These are phyloP conservation scores for Garcia nutans DNA, from an alignment of 345 rosid genomes.

Conservation along the genomic window DNA sequence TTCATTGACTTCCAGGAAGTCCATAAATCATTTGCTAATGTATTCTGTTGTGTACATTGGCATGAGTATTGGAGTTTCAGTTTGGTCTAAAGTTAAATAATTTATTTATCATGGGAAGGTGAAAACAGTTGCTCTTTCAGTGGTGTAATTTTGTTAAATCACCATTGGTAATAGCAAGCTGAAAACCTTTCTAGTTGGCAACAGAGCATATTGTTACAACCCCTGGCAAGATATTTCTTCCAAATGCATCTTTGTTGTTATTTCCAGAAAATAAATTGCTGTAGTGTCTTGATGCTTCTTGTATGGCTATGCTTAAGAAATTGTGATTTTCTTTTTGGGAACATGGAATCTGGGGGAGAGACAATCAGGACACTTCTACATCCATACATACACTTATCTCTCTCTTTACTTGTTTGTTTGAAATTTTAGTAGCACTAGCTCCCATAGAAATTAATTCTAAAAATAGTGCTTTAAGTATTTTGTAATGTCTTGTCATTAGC, in stretches of 20 bases:
- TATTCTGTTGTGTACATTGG: neutral
- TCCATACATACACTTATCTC: no score
- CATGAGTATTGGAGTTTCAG: neutral
- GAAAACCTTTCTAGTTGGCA: neutral
- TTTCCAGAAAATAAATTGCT: neutral
- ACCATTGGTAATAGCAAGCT: neutral
- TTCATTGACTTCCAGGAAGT: neutral
- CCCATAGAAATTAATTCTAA: neutral
- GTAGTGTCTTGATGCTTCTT: neutral
- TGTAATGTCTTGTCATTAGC: neutral
- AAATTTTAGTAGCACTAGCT: neutral
- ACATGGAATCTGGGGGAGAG: neutral
- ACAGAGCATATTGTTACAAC: neutral
- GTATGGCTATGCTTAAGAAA: neutral
- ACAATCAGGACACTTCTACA: neutral
- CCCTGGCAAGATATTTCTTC: no score
- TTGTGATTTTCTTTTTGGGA: neutral
- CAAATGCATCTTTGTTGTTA: no score
- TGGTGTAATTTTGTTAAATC: neutral
- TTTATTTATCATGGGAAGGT: neutral
- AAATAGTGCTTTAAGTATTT: neutral
- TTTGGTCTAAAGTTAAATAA: neutral
- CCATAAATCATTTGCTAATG: neutral
- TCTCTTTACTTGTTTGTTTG: neutral
- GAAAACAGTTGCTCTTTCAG: neutral